Base-by-base conservation (phyloP, 78 protist genomes). In the Speleostelium caveatum region DNA sequence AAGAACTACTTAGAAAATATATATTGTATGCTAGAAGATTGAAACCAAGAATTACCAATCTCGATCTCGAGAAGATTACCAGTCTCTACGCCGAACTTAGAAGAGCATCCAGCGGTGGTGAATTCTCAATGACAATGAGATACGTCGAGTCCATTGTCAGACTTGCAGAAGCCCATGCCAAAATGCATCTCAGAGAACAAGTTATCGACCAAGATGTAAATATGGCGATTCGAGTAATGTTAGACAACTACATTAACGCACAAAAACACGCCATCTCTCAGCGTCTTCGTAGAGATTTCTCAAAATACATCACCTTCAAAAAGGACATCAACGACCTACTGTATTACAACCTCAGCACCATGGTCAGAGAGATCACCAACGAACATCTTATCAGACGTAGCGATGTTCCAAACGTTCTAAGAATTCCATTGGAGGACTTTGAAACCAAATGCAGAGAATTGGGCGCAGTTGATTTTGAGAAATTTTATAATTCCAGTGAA, bases 141-240 rank as follows among this genome's bases (percentile, higher is more conserved):
- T 98, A 97, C 86, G 51, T 99, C 32, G 99, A 99, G 87, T 86
- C 98, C 16, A 92, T 98, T 75, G 77, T 97, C 22, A 42, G 93
- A n/a, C 59, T 99, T 86, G 73, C 99, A 19, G 99, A 98, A 89
- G 99, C 99, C 17, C 95, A 88, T 53, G 99, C 99, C 10, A 73
- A 94, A 55, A 95, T 98, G 98, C 99, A 97, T 75, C 95, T 99
- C 58, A 94, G 99, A 8, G 97, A 95, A 21, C 28, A 71, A 41
- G 99, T 98, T 17, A 19, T 55, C 0, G 74, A 76, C 17, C 93
- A 95, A 38, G 99, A 99, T 67, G 95, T 98, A 24, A 79, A 97
- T 87, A 22, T 95, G 33, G 99, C 99, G 62, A 96, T 98, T 35
- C 79, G 97, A 24, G 93, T 95, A 21, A 77, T 96, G 78, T 92